Base-by-base conservation (phyloP, 306 rosid genomes). In the Bauhinia variegata region DNA sequence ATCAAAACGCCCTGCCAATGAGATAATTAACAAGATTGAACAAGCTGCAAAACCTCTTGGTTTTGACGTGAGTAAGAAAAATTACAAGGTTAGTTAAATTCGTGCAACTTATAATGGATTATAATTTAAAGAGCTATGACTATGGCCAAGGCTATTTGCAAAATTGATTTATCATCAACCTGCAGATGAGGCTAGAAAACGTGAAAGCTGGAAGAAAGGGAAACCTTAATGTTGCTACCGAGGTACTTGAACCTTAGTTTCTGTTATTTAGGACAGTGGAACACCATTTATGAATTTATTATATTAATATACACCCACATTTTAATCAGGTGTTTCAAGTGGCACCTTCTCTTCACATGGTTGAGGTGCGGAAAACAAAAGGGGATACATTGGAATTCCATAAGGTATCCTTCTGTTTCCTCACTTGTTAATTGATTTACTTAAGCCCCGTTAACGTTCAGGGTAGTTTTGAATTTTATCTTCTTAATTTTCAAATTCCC, bases 41-140 rank as follows among this genome's bases (percentile, higher is more conserved):
- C 91, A 90, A 77, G 99, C 99, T 38, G 99, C 95, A 61, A 93
- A 90, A 73, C 97, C 99, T 57, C 97, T 93, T 74, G 99, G 99
- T 65, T 93, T 89, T 70, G 99, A 90, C 23, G 99, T 93, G 51
- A 92, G 90, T 63, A 93, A 93, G 86, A 93, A 90, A 80, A 90
- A 93, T 72, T 93, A 86, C 85, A 93, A 93, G 95, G 99, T 84
- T 71, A 74, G 81, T 65, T 41, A 23, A 65, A 54, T 39, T 48
- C 63, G 32, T 28, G 59, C 59, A 72, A 68, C 64, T 34, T 55
- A 46, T 6, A 7, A 51, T 17, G 6, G 11, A 33, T 12, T 16
- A 55, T 15, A 46, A 41, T 17, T 41, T 44, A 28, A 36, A 17
- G 6, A 54, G 11, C 38, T 42, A 12, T 12, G 32, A 42, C 43